Conservation (phyloP, 176 grass and related monocot genomes). For the Lolium rigidum region DNA sequence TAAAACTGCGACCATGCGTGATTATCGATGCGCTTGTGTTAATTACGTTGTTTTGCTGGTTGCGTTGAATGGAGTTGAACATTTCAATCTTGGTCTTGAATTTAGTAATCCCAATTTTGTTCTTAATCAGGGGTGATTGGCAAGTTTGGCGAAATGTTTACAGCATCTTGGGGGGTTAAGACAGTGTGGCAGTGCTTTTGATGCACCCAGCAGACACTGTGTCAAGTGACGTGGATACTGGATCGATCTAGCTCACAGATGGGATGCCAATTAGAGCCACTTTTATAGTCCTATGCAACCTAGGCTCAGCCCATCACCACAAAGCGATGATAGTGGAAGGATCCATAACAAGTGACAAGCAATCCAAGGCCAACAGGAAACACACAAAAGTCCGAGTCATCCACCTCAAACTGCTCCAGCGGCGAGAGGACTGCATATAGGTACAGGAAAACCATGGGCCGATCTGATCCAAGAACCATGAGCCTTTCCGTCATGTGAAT, state of each 20-base stretch:
- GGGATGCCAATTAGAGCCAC: too few relatives aligned
- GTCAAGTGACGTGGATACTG: too few relatives aligned
- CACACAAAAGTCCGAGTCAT: slow-evolving; percentile 37
- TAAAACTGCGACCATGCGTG: background rate
- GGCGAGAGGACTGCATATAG: background rate
- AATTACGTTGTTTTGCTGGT: background rate
- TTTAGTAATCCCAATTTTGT: too few relatives aligned
- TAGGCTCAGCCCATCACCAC: too few relatives aligned
- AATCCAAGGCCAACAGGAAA: slow-evolving; percentile 4
- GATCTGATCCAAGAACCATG: background rate
- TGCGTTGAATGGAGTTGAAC: background rate
- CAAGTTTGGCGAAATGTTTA: background rate
- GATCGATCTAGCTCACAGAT: background rate
- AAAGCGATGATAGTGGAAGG: too few relatives aligned
- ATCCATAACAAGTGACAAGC: slow-evolving; percentile 13
- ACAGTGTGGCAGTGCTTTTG: too few relatives aligned
- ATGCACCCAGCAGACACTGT: too few relatives aligned
- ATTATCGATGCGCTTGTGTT: background rate
- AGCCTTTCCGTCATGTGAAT: slow-evolving; percentile 34
- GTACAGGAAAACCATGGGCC: background rate
- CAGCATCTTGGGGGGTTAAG: background rate
- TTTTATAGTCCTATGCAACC: too few relatives aligned
- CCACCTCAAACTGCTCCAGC: slow-evolving; percentile 34
- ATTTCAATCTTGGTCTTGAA: too few relatives aligned
- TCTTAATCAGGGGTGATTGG: background rate